These are phyloP conservation scores for Dispira simplex DNA, from an alignment of 192 early-diverging fungal genomes.

Conservation along the genomic window DNA sequence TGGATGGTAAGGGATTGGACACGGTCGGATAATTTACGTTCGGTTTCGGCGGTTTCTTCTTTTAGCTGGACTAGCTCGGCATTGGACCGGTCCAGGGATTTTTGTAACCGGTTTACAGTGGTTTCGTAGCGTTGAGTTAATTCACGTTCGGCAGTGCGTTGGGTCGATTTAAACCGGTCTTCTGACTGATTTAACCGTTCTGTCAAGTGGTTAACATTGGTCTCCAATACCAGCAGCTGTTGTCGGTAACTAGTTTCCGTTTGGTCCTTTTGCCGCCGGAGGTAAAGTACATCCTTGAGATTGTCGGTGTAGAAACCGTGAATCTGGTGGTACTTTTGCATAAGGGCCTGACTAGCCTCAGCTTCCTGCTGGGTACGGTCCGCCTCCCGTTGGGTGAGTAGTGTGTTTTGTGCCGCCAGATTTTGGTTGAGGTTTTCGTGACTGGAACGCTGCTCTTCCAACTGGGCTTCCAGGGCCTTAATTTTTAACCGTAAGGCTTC, in stretches of 20 bases:
- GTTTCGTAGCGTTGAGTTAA: not conserved
- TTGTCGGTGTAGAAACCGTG: conserved; percentile 6
- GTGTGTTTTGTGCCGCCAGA: not conserved
- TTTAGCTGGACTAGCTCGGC: not conserved
- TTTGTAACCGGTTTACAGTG: not conserved
- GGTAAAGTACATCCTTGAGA: conserved; percentile 4
- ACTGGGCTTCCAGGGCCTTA: conserved; percentile 27
- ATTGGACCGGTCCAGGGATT: not conserved
- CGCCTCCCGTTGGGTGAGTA: not conserved
- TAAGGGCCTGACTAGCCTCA: not conserved
- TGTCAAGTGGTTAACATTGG: not conserved
- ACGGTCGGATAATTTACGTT: not conserved
- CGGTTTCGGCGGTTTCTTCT: not conserved
- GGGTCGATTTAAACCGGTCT: not conserved
- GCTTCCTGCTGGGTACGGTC: not conserved
- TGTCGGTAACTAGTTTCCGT: not conserved
- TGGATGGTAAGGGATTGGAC: not conserved
- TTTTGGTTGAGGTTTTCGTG: not conserved
- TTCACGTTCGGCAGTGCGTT: not conserved
- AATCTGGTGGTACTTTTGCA: not conserved
- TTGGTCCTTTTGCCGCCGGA: not conserved
- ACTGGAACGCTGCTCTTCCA: conserved; percentile 24
- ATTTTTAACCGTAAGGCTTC: conserved; percentile 31
- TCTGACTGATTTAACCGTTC: not conserved
- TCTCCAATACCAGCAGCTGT: not conserved